Evolutionary conservation across 2,329 filamentous ascomycete species (phyloP).

Genomic region (Escovopsis sp.): DNA sequence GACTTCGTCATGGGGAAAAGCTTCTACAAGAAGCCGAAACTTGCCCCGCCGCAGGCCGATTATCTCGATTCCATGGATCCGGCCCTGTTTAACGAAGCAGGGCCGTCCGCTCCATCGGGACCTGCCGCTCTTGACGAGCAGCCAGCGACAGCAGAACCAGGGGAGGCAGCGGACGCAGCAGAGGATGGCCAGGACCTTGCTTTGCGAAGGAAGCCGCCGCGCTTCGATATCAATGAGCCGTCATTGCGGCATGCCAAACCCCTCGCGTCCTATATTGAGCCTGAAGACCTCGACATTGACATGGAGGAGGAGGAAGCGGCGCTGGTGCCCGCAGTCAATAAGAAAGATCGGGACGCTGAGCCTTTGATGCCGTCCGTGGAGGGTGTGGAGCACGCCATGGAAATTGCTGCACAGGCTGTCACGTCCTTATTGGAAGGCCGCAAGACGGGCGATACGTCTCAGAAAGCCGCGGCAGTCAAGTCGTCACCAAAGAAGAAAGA

Average conservation of each 20-base stretch:
- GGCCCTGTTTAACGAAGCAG: constrained; percentile 26
- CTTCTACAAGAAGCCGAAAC: constrained; percentile 26
- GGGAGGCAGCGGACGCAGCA: constrained; percentile 5
- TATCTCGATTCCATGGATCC: constrained; percentile 33
- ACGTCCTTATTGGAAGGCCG: constrained; percentile 13
- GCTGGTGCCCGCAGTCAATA: constrained; percentile 18
- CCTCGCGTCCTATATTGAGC: constrained; percentile 33
- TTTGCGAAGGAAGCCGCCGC: constrained; percentile 10
- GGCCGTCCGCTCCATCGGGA: constrained; percentile 6
- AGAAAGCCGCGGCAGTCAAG: neutral
- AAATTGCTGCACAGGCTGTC: constrained; percentile 24
- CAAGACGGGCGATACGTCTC: constrained; percentile 1
- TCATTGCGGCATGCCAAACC: constrained; percentile 37
- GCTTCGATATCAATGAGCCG: constrained; percentile 31
- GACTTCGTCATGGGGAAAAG: constrained; percentile 32
- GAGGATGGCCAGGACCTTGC: constrained; percentile 5
- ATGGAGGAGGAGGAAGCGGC: constrained; percentile 26
- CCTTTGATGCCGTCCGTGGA: neutral
- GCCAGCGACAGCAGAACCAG: constrained; percentile 7
- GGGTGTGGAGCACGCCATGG: constrained; percentile 15
- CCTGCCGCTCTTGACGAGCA: constrained; percentile 9
- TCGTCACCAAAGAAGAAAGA: constrained; percentile 10
- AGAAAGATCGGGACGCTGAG: neutral
- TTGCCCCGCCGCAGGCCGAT: constrained; percentile 12
- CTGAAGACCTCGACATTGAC: constrained; percentile 25